phyloP scores from a whole-genome alignment of 768 basidiomycete genomes.

The Mycena polygramma region DNA sequence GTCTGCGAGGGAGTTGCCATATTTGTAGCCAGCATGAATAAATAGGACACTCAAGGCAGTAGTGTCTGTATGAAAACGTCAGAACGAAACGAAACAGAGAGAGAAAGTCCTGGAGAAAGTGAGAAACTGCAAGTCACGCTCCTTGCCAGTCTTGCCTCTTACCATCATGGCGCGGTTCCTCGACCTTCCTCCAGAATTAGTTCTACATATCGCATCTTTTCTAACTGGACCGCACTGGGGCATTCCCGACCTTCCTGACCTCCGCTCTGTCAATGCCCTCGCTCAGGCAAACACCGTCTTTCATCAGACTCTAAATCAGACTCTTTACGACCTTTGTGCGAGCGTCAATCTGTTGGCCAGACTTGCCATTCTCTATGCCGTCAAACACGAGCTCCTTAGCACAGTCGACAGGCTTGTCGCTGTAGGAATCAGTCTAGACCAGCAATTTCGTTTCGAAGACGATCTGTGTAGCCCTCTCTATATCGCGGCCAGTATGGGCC shows the following conservation, averaged over 20 bases:
- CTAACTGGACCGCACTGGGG: no score
- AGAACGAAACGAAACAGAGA: no score
- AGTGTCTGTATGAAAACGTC: no score
- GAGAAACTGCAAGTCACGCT: no score
- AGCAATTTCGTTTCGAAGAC: not conserved
- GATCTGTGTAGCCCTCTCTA: not conserved
- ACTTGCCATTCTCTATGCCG: constrained; percentile 11
- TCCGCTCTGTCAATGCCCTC: constrained; percentile 3
- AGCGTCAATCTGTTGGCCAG: constrained; percentile 4
- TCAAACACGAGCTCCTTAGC: constrained; percentile 5
- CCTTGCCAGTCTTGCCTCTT: no score
- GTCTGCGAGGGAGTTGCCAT: no score
- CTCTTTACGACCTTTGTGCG: not conserved
- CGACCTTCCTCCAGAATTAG: no score
- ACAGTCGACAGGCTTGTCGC: constrained; percentile 13
- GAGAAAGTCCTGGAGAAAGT: no score
- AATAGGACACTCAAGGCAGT: no score
- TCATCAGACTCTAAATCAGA: not conserved
- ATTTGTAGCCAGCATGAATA: no score
- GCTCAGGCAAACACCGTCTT: not conserved
- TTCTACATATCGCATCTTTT: no score
- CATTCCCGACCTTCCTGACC: not conserved
- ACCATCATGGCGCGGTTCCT: no score
- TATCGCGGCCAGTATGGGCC: not conserved
- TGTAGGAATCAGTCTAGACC: constrained; percentile 4